Conservation (phyloP, 257 asterid genomes). For the Osmanthus fragrans region DNA sequence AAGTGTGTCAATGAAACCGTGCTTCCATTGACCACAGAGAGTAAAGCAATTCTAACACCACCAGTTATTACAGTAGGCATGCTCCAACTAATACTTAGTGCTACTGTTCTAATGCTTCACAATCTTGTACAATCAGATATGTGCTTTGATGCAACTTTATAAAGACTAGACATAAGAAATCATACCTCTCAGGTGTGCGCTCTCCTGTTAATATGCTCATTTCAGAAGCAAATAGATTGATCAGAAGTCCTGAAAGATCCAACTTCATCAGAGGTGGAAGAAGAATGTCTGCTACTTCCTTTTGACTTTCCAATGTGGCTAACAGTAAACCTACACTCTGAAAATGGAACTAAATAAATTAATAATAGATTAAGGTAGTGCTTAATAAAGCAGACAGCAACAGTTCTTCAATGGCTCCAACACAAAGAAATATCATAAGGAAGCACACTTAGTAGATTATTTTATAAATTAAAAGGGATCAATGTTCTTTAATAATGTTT, state of each 20-base stretch:
- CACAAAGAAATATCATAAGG: not conserved
- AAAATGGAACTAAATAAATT: constrained; percentile 26
- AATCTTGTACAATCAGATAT: constrained; percentile 3
- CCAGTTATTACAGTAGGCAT: constrained; percentile 14
- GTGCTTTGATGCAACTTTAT: not conserved
- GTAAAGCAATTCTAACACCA: constrained; percentile 6
- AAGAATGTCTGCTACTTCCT: constrained; percentile 55
- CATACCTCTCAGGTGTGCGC: constrained; percentile 68
- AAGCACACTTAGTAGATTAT: not conserved
- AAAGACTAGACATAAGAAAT: constrained; percentile 18
- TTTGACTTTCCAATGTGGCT: constrained; percentile 64
- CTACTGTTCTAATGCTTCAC: constrained; percentile 3
- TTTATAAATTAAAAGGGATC: not conserved
- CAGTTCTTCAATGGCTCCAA: not conserved
- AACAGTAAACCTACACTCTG: constrained; percentile 80
- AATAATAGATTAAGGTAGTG: constrained; percentile 24
- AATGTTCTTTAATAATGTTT: not conserved
- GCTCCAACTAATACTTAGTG: constrained; percentile 8
- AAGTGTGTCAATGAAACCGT: not conserved
- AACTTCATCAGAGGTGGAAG: constrained; percentile 62
- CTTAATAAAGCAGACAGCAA: constrained; percentile 16
- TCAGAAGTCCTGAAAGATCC: constrained; percentile 61
- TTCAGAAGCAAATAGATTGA: constrained; percentile 71
- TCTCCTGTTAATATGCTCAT: constrained; percentile 70
- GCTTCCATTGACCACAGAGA: not conserved